Base-by-base conservation (phyloP, 1,284 basidiomycete genomes). In the Irpex lacteus region DNA sequence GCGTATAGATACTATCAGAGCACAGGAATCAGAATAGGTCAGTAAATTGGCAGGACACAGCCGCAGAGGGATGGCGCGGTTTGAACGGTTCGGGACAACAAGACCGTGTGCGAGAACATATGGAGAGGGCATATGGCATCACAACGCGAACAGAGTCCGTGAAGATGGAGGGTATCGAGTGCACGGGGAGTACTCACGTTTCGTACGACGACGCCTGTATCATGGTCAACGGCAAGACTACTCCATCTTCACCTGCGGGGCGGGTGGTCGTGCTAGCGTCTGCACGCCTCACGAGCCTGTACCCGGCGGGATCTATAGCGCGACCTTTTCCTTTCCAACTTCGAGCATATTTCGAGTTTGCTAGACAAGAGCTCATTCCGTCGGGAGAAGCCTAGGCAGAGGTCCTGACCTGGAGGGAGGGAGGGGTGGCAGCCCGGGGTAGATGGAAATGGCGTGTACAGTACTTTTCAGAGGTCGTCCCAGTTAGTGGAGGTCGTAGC, bases 1-100 rank as follows among this genome's bases (percentile, higher is more conserved):
- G 72, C 3, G 85, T 86, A 70, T 92, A 91, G 2, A 84, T 79
- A 15, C 89, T 91, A 70, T 18, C 54, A 52, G 18, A 21, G 47
- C 13, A 19, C 32, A 50, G 15, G 15, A 21, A 50, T 19, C 13
- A 9, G 38, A 52, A 26, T 9, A 9, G 21, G 38, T 54, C 26
- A 26, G 26, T 26, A 26, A 26, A 3, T 26, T 26, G 26, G 26
- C 26, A 49, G 21, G n/a, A 18, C 59, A 55, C 9, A 15, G 47
- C 21, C 21, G 36, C 40, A 56, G 21, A 3, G 26, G 26, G 34
- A 37, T 9, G 18, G 26, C 15, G 44, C 26, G 32, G 47, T 36
- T 54, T 61, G 5, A 38, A 64, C 7, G 44, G 47, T 21, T 61
- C 63, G 60, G 60, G 58, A 60, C 54, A 32, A 62, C 59, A 64